These are phyloP conservation scores for Macrocybe gigantea DNA, from an alignment of 768 basidiomycete genomes.

Conservation along the genomic window DNA sequence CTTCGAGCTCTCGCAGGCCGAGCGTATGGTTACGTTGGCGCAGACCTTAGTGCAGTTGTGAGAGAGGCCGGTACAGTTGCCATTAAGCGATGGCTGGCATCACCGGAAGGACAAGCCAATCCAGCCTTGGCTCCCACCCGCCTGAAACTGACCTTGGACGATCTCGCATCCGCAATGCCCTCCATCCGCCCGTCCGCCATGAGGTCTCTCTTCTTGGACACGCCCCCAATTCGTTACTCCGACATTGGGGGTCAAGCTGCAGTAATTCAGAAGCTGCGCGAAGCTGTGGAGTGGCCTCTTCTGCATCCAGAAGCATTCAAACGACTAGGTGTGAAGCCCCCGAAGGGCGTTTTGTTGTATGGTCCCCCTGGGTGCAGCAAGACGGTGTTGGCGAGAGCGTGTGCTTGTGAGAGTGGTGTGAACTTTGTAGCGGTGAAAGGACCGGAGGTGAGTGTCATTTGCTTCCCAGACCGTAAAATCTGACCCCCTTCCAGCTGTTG, in stretches of 20 bases:
- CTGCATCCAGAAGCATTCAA: constrained; percentile 81
- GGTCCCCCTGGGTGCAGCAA: constrained; percentile 98
- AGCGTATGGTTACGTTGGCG: constrained; percentile 96
- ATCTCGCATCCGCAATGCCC: constrained; percentile 70
- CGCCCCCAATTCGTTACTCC: constrained; percentile 72
- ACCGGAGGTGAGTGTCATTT: constrained; percentile 65
- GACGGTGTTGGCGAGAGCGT: constrained; percentile 86
- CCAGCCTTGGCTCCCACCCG: constrained; percentile 11
- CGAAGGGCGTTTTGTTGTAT: constrained; percentile 87
- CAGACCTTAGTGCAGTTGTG: constrained; percentile 88
- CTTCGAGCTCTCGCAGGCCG: constrained; percentile 63
- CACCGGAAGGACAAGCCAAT: constrained; percentile 11
- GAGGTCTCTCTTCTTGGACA: constrained; percentile 88
- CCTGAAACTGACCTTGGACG: constrained; percentile 44
- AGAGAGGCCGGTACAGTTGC: constrained; percentile 90
- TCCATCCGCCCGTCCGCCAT: constrained; percentile 88
- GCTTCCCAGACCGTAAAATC: constrained; percentile 2
- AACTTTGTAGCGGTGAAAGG: constrained; percentile 98
- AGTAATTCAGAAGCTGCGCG: constrained; percentile 81
- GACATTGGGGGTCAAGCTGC: constrained; percentile 86
- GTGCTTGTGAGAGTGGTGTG: constrained; percentile 89
- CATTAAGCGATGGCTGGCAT: constrained; percentile 74
- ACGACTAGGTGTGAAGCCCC: constrained; percentile 81
- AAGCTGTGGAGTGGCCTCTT: constrained; percentile 95
- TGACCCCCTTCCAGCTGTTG: constrained; percentile 53